Base-by-base conservation (phyloP, 768 basidiomycete genomes). In the Gymnopilus junonius region DNA sequence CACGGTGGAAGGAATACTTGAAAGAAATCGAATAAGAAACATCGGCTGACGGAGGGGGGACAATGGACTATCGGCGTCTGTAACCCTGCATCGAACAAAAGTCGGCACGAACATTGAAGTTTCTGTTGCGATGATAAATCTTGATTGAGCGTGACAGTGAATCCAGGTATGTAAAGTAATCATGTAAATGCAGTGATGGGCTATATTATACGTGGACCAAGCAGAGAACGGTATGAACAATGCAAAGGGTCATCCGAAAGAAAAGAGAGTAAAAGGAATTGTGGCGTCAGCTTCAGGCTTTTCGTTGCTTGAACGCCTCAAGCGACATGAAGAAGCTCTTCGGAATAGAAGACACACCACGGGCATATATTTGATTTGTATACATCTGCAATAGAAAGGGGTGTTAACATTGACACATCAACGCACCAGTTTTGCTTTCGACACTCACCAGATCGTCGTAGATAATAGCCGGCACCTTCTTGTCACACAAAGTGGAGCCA, bases 361-460 rank as follows among this genome's bases (percentile, higher is more conserved):
- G 88, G 2, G 95, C 96, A 69, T 96, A 99, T 40, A 93, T 88
- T 59, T 89, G 87, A 62, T 84, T 91, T 15, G 94, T 95, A 70
- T 89, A 88, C 51, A 94, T 81, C 91, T 93, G 48, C 32, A 23
- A 25, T 27, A 23, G 5, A 6, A 42, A 17, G 27, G 8, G 4
- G 37, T 12, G 34, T 46, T 25, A 25, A 46, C 3, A 42, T n/a
- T 43, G 54, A 14, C 45, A 17, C 62, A 55, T 29, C 46, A 58
- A 46, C 54, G 42, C 53, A 27, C 7, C 5, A 59, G 32, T 1
- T 39, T 42, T 15, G 8, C 8, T n/a, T 3, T 65, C 40, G 55
- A 35, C 2, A 79, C 90, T 70, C 64, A 97, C 97, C 71, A 99
- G 77, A 71, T 99, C 97, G 73, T 97, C 91, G 72, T 93, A 99